A percentile compares a stretch with the other conserved stretches of the same genome.
Evolutionary conservation across 805 yeast species (phyloP).

Genomic region (Candida multigemmis): DNA sequence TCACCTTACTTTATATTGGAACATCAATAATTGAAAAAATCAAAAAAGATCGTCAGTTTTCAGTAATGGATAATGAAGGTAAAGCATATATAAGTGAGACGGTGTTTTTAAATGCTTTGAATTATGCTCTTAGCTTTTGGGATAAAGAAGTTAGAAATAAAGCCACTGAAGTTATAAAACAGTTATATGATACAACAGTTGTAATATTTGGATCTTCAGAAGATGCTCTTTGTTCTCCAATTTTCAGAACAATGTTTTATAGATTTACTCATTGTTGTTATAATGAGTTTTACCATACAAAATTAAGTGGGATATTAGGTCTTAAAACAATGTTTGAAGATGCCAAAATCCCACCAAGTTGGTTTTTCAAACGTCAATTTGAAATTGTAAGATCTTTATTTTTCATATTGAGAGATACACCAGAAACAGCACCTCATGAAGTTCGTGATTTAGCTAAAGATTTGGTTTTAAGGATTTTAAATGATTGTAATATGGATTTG

Average conservation of each 20-base stretch:
- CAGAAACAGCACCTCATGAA: slow-evolving; percentile 75
- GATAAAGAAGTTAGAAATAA: slow-evolving; percentile 58
- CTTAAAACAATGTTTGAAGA: slow-evolving; percentile 65
- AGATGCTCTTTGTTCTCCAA: slow-evolving; percentile 61
- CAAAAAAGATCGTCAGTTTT: slow-evolving; percentile 60
- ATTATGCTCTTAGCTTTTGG: slow-evolving; percentile 74
- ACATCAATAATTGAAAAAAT: slow-evolving; percentile 62
- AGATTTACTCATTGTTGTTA: slow-evolving; percentile 87
- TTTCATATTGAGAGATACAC: slow-evolving; percentile 85
- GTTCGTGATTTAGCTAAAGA: slow-evolving; percentile 67
- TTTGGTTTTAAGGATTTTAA: slow-evolving; percentile 55
- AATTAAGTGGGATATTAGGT: slow-evolving; percentile 86
- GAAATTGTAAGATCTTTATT: slow-evolving; percentile 82
- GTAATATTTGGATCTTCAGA: slow-evolving; percentile 59
- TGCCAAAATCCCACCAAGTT: slow-evolving; percentile 54
- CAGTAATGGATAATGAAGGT: slow-evolving; percentile 76
- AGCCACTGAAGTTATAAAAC: slow-evolving; percentile 59
- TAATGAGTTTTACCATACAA: slow-evolving; percentile 77
- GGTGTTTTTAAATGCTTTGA: slow-evolving; percentile 64
- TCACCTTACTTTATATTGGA: slow-evolving; percentile 68
- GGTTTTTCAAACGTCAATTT: slow-evolving; percentile 71
- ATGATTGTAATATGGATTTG: slow-evolving; percentile 53
- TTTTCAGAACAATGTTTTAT: slow-evolving; percentile 67
- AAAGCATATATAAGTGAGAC: slow-evolving; percentile 58
- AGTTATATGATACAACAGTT: slow-evolving; percentile 52